Evolutionary conservation across 2,329 filamentous ascomycete species (phyloP).

Genomic region (Pseudocercospora ulei): DNA sequence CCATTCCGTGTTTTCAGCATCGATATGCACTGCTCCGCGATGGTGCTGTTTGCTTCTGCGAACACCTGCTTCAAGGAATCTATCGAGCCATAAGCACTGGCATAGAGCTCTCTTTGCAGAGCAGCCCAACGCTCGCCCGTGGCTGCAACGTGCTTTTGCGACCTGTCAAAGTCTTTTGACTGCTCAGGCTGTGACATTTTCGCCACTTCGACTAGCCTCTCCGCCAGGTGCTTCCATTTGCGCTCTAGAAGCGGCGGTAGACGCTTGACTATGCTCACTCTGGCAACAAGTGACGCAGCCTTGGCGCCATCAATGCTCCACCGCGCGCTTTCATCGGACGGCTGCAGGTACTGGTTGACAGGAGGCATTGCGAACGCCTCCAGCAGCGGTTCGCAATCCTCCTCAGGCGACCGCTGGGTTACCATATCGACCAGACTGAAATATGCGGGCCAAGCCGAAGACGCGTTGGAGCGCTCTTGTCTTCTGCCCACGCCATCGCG

Average conservation of each 20-base stretch:
- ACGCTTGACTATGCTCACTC: slow-evolving; percentile 20
- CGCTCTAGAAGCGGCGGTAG: slow-evolving; percentile 38
- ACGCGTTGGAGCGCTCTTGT: slow-evolving; percentile 62
- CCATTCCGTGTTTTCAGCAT: slow-evolving; percentile 49
- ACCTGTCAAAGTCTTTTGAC: slow-evolving; percentile 63
- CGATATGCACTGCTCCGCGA: slow-evolving; percentile 44
- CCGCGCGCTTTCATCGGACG: slow-evolving; percentile 38
- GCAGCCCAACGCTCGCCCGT: slow-evolving; percentile 56
- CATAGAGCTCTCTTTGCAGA: slow-evolving; percentile 41
- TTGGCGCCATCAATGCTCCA: slow-evolving; percentile 46
- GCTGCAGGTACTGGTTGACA: slow-evolving; percentile 46
- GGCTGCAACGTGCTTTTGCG: slow-evolving; percentile 58
- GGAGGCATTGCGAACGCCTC: slow-evolving; percentile 45
- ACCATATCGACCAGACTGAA: slow-evolving; percentile 49
- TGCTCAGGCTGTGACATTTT: slow-evolving; percentile 70
- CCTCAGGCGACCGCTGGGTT: slow-evolving; percentile 31
- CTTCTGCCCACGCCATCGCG: slow-evolving; percentile 60
- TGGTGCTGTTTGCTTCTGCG: slow-evolving; percentile 35
- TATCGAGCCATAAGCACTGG: slow-evolving; percentile 25
- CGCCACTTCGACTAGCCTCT: slow-evolving; percentile 55
- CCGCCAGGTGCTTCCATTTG: slow-evolving; percentile 56
- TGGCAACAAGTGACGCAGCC: slow-evolving; percentile 38
- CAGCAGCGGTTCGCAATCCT: slow-evolving; percentile 42
- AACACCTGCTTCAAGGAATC: slow-evolving; percentile 23
- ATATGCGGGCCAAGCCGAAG: slow-evolving; percentile 66